Evolutionary conservation across 2,329 filamentous ascomycete genomes (phyloP).

Genomic region (Lachnellula subtilissima): DNA sequence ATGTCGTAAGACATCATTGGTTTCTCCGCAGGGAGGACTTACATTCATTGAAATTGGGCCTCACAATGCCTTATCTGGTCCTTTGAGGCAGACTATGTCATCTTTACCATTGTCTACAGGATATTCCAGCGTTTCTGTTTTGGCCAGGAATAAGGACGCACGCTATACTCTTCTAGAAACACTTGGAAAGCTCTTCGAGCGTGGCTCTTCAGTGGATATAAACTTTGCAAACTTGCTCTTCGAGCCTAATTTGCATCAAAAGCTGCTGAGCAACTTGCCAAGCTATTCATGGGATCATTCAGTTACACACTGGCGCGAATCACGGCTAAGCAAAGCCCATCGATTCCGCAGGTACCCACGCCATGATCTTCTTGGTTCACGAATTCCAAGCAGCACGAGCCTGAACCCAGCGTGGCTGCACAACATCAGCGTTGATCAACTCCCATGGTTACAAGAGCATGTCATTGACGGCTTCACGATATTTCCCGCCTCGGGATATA

Average conservation of each 20-base stretch:
- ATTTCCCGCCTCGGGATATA: slow-evolving; percentile 30
- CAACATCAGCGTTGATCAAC: slow-evolving; percentile 21
- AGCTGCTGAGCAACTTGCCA: slow-evolving; percentile 36
- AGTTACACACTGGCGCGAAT: slow-evolving; percentile 49
- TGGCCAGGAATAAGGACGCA: slow-evolving; percentile 8
- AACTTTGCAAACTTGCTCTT: too few relatives aligned
- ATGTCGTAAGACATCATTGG: too few relatives aligned
- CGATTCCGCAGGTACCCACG: slow-evolving; percentile 41
- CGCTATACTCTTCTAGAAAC: slow-evolving; percentile 13
- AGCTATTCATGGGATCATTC: slow-evolving; percentile 51
- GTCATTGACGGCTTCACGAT: slow-evolving; percentile 39
- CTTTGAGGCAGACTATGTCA: slow-evolving; percentile 8
- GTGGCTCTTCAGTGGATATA: too few relatives aligned
- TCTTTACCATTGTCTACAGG: not conserved
- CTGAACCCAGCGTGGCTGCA: slow-evolving; percentile 29
- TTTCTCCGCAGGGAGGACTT: not conserved
- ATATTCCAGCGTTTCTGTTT: slow-evolving; percentile 17
- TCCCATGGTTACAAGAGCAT: slow-evolving; percentile 40
- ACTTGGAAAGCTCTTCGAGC: too few relatives aligned
- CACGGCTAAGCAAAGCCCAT: slow-evolving; percentile 41
- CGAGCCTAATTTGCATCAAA: too few relatives aligned
- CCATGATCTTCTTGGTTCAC: slow-evolving; percentile 44
- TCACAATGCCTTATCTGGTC: slow-evolving; percentile 10
- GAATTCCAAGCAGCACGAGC: slow-evolving; percentile 10
- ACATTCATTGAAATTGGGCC: slow-evolving; percentile 16